Evolutionary conservation across 352 stramenopile species (phyloP), one percentile per base, ranked within the genome.

Genomic region (Globisporangium mamillatum): DNA sequence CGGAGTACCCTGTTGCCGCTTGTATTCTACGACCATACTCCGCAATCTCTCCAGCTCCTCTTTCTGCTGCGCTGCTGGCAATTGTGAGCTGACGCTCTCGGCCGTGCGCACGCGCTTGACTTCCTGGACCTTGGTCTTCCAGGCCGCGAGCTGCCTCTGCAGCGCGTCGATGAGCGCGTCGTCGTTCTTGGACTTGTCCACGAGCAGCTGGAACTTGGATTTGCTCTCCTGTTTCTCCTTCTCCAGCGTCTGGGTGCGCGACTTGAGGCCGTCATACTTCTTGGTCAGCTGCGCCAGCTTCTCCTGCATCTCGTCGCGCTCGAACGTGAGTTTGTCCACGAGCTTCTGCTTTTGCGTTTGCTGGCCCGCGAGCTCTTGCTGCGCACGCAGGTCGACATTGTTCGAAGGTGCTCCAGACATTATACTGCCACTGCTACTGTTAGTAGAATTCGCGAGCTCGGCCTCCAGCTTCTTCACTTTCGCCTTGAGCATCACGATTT

Each of bases 401-500:
- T 78, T 20, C 55, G 34, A 20, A 8, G 16, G 53, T 27, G 29
- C 14, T 29, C 3, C 27, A 24, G 4, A 20, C 34, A 16, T 9
- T 25, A 18, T n/a, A 29, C 16, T 53, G 60, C 4, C 25, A 25
- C 4, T 22, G 10, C 24, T 38, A 46, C 55, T 12, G 8, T n/a
- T 29, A 34, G 4, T n/a, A 29, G 41, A 27, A 66, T 68, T 62
- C 36, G 10, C 32, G 7, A 91, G 69, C 32, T 83, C 72, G 10
- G 68, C 63, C 60, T 93, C 73, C 1, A 93, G 76, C 66, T 91
- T 91, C 63, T 92, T 92, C 44, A 95, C 73, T 63, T 93, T 93
- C 29, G 84, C 73, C 63, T 91, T 91, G 4, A 95, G 78, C 77
- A 94, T 91, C 48, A 94, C 75, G 55, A 96, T 96, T 48, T 92